Base-by-base conservation (phyloP, 768 basidiomycete species). In the Boletus sp. region DNA sequence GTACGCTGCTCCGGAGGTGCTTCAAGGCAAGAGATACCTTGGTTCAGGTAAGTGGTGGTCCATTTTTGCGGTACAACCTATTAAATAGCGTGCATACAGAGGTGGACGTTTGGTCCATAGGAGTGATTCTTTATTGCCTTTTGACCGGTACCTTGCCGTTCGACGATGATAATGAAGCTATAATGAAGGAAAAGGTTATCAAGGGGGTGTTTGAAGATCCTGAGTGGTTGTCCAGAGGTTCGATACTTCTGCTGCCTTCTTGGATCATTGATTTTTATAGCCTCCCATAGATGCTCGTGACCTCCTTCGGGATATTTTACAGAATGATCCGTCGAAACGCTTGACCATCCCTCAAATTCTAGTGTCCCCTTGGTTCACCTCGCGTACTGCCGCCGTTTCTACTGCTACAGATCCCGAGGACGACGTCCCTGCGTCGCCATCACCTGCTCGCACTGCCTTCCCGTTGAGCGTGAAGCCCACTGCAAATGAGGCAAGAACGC, bases 91-190 rank as follows among this genome's bases (percentile, higher is more conserved):
- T 8, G 8, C 24, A 14, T 37, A 11, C 73, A 90, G 94, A 98
- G 82, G 94, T 96, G 47, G 94, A 98, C 67, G 79, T 95, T 35
- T 98, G 94, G 94, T 98, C 94, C 5, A 78, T 96, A 49, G 94
- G 94, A 0, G 82, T 97, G 59, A 97, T 98, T 51, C 77, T 98
- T 12, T 96, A 94, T 68, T 89, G 87, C 50, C 80, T 97, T 33
- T 79, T 97, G 44, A 94, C 92, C 0, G 95, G 94, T 7, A 91
- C 90, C 9, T 75, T 95, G 17, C 93, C 93, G 2, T 95, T 94
- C 65, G 92, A 94, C 64, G 90, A 94, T 62, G 94, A 95, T 55
- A 87, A 94, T 68, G 92, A 94, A 73, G 71, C 73, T 40, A 70
- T 87, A 12, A 96, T 96, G 92, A 87, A 87, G 59, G 76, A 79